Percentiles rank a stretch among this genome's conserved stretches.
Conservation (phyloP, 495 filamentous ascomycete genomes). For the Penicillium tannophilum region DNA sequence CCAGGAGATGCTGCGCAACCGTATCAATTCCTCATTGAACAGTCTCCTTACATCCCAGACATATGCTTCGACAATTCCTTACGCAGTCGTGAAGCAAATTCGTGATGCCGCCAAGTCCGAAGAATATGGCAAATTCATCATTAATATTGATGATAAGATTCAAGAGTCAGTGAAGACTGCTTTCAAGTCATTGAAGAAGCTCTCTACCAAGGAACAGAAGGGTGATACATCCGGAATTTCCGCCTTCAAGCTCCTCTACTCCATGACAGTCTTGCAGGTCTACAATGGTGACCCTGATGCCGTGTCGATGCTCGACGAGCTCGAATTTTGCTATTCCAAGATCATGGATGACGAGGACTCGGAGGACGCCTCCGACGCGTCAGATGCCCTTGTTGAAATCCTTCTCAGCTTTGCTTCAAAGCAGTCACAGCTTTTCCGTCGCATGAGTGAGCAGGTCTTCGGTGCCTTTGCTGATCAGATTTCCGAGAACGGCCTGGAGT, state of each 20-base stretch:
- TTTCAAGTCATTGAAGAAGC: constrained; percentile 64
- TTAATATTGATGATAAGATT: constrained; percentile 65
- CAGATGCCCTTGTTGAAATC: constrained; percentile 82
- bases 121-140: constrained; percentile 51
- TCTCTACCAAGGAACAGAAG: constrained; percentile 62
- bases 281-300: constrained; percentile 88
- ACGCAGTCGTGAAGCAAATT: constrained; percentile 55
- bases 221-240: constrained; percentile 40
- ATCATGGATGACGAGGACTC: constrained; percentile 48
- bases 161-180: constrained; percentile 60
- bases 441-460: constrained; percentile 86
- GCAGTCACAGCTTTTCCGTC: constrained; percentile 79
- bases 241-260: constrained; percentile 79
- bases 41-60: constrained; percentile 67
- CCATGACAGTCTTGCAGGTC: constrained; percentile 83
- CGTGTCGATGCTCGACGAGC: constrained; percentile 70
- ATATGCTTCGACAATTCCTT: constrained; percentile 51
- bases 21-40: constrained; percentile 67
- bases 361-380: constrained; percentile 59
- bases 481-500: constrained; percentile 69
- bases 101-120: constrained; percentile 44
- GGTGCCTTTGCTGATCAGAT: constrained; percentile 71
- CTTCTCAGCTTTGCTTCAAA: constrained; percentile 85
- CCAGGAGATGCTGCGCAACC: constrained; percentile 68
- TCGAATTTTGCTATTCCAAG: constrained; percentile 71